These are phyloP conservation scores for Pythium coloratum DNA, from an alignment of 352 stramenopile genomes.

Conservation along the genomic window DNA sequence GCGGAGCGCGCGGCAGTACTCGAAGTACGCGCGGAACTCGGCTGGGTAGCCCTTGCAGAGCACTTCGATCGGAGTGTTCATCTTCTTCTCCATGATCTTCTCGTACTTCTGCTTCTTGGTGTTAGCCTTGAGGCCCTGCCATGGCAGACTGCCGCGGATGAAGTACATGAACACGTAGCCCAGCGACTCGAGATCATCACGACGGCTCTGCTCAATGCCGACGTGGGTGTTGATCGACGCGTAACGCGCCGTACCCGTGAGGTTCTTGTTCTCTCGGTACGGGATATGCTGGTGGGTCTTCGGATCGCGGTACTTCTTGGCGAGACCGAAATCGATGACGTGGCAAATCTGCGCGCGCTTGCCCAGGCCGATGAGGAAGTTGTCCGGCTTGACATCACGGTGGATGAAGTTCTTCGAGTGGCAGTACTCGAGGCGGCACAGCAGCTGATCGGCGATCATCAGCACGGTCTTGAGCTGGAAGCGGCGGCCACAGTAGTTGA, in stretches of 20 bases:
- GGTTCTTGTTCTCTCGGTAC: conserved; percentile 90
- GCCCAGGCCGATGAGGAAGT: conserved; percentile 88
- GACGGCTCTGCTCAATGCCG: conserved; percentile 96
- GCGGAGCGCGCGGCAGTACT: conserved; percentile 85
- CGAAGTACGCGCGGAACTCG: conserved; percentile 98
- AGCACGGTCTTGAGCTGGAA: conserved; percentile 96
- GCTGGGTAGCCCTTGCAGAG: conserved; percentile 94
- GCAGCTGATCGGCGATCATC: conserved; percentile 91
- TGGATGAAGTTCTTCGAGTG: conserved; percentile 92
- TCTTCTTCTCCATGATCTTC: conserved; percentile 99
- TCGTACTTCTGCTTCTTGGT: conserved; percentile 96
- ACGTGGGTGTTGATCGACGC: conserved; percentile 99
- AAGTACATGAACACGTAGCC: conserved; percentile 96
- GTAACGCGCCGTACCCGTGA: conserved; percentile 97
- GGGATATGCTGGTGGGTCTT: conserved; percentile 90
- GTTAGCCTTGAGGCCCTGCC: conserved; percentile 97
- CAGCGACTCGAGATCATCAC: conserved; percentile 97
- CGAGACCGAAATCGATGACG: conserved; percentile 90
- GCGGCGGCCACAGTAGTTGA: conserved; percentile 87
- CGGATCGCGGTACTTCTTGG: conserved; percentile 90
- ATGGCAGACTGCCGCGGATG: conserved; percentile 93
- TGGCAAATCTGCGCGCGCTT: conserved; percentile 87
- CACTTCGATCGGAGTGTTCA: conserved; percentile 92
- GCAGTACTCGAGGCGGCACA: conserved; percentile 86
- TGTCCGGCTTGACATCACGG: conserved; percentile 90